phyloP scores from a whole-genome alignment of 768 basidiomycete genomes.

The Gymnopilus junonius region DNA sequence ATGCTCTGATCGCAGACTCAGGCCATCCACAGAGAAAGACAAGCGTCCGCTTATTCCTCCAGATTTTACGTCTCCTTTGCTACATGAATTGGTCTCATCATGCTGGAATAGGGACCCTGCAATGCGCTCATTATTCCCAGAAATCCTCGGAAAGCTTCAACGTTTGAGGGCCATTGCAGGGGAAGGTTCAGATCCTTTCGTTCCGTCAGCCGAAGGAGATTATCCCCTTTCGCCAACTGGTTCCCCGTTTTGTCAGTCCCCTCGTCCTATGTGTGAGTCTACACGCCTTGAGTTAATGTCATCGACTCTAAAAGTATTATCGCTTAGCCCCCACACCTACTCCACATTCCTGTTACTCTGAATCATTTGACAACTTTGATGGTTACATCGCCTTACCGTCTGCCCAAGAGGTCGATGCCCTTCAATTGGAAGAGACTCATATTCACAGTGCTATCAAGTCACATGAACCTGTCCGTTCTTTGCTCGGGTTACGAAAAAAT shows the following conservation, averaged over 20 bases:
- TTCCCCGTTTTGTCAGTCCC: conserved; percentile 22
- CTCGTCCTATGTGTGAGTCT: conserved; percentile 23
- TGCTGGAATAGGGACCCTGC: conserved; percentile 63
- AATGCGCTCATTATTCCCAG: conserved; percentile 56
- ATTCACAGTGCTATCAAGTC: conserved; percentile 12
- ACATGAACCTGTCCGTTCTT: conserved; percentile 16
- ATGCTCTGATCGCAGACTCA: neutral
- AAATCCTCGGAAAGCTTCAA: conserved; percentile 50
- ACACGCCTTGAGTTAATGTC: neutral
- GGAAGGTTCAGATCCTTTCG: conserved; percentile 25
- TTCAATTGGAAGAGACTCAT: conserved; percentile 25
- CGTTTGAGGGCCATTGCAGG: conserved; percentile 39
- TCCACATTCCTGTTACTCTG: conserved; percentile 12
- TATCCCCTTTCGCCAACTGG: conserved; percentile 18
- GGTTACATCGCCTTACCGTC: conserved; percentile 26
- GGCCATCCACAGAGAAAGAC: conserved; percentile 45
- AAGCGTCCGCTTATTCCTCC: conserved; percentile 55
- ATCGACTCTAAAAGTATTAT: neutral
- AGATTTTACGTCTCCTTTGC: conserved; percentile 34
- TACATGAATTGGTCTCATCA: conserved; percentile 46
- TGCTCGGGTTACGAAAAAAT: neutral
- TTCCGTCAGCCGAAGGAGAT: conserved; percentile 14
- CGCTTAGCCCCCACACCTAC: conserved; percentile 26
- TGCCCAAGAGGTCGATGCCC: conserved; percentile 25
- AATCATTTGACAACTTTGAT: conserved; percentile 20